Evolutionary conservation across 2,329 filamentous ascomycete genomes (phyloP), one percentile per base, ranked within the genome.

Genomic region (Cladosporium phlei): DNA sequence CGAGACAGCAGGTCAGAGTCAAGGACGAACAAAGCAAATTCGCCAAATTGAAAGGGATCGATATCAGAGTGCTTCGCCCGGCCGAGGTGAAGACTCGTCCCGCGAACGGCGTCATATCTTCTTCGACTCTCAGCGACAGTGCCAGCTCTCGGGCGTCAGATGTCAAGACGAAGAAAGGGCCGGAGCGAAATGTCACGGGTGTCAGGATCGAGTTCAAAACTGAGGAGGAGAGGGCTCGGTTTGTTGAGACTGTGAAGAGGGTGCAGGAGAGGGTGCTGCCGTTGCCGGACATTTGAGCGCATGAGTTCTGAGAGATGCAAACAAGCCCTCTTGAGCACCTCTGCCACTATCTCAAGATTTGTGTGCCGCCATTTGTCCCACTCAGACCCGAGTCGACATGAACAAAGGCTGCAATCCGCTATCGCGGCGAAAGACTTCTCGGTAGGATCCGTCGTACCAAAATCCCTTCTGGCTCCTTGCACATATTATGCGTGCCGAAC

Each of bases 181-280:
- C 49, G 1, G 40, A 64, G 44, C 69, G 66, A 50, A 59, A 61
- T 24, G 65, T 73, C n/a, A 63, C 57, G 7, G 69, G 69, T 1
- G 64, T 69, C 3, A 62, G 59, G 55, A 64, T 73, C 12, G 69
- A 72, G 52, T 73, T 73, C 55, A 65, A 65, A 40, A 66, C 52
- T 2, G 68, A 70, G 32, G 59, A 58, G 19, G 69, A 72, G 55
- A 68, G 69, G 56, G 57, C 48, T 20, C 53, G 59, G 42, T 73
- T 73, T 52, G 48, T 73, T 39, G 55, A 45, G 0, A 53, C 67
- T 55, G 63, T 67, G 12, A 61, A 55, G 52, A 62, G 64, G 48
- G 61, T 66, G 46, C 69, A 72, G 55, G 56, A 53, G 48, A 60
- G 57, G 16, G 54, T 65, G 55, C 53, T 68, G 30, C 62, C 65